A percentile compares a stretch with the other conserved stretches of the same genome.
Conservation (phyloP, 345 rosid genomes). For the Cardamine occulta region DNA sequence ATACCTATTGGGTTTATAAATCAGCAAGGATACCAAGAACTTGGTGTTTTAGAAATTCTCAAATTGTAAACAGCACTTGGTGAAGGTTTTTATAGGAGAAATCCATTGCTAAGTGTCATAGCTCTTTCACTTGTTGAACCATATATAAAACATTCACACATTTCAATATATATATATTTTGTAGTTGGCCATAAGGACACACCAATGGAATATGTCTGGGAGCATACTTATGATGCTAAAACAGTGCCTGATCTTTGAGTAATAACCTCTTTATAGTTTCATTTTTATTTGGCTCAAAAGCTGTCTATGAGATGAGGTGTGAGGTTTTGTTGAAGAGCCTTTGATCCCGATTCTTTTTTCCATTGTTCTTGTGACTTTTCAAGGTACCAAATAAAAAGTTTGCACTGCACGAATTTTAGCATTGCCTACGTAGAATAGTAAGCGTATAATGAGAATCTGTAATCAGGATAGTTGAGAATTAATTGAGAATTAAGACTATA, state of each 20-base stretch:
- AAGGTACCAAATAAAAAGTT: conserved; percentile 25
- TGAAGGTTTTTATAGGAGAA: too few species aligned
- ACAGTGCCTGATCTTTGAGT: conserved; percentile 89
- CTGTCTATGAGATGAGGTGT: background rate
- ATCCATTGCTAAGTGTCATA: too few species aligned
- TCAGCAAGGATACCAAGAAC: too few species aligned
- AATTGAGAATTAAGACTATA: too few species aligned
- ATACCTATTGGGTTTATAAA: too few species aligned
- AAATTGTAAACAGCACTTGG: too few species aligned
- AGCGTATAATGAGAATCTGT: too few species aligned
- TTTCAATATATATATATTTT: too few species aligned
- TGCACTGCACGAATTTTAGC: background rate
- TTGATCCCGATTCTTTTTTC: conserved; percentile 5
- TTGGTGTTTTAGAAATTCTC: too few species aligned
- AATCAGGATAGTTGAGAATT: too few species aligned
- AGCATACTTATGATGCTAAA: conserved; percentile 80
- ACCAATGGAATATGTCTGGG: conserved; percentile 71
- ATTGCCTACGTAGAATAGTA: background rate
- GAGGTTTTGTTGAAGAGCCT: conserved; percentile 23
- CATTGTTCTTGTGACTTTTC: conserved; percentile 2
- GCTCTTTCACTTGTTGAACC: too few species aligned
- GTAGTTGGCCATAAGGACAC: conserved; percentile 89
- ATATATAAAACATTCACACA: too few species aligned
- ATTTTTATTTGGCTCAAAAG: background rate
- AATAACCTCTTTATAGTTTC: background rate